phyloP scores from a whole-genome alignment of 305 asterid species.

The Rubia occidens region DNA sequence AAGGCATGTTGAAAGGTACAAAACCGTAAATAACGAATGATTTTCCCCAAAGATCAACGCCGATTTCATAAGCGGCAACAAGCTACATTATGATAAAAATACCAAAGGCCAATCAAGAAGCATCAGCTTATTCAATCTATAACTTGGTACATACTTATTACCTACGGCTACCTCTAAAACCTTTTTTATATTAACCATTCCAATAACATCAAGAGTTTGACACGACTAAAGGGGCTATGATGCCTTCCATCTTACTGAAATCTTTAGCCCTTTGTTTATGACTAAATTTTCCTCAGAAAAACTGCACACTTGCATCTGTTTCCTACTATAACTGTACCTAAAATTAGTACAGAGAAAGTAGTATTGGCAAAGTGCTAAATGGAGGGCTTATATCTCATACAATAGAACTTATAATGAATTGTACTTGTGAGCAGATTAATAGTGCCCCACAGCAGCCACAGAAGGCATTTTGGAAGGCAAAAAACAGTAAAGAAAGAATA shows the following conservation, averaged over 20 bases:
- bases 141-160: neutral
- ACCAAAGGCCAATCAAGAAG: neutral
- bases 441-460: too few relatives aligned
- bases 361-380: neutral
- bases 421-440: neutral
- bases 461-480: neutral
- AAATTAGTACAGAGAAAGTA: neutral
- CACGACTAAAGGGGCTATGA: neutral
- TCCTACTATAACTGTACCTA: neutral
- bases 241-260: neutral
- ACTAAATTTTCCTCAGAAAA: neutral
- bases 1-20: neutral
- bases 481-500: neutral
- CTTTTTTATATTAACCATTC: neutral
- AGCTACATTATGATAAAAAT: neutral
- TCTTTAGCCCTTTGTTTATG: neutral
- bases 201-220: neutral
- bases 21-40: neutral
- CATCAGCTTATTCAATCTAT: neutral
- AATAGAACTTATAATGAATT: neutral
- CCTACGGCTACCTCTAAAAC: neutral
- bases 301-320: neutral
- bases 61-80: neutral
- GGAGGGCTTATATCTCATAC: neutral
- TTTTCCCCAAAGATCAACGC: neutral